These are phyloP conservation scores for Geranium brycei DNA, from an alignment of 345 rosid species.

Conservation along the genomic window DNA sequence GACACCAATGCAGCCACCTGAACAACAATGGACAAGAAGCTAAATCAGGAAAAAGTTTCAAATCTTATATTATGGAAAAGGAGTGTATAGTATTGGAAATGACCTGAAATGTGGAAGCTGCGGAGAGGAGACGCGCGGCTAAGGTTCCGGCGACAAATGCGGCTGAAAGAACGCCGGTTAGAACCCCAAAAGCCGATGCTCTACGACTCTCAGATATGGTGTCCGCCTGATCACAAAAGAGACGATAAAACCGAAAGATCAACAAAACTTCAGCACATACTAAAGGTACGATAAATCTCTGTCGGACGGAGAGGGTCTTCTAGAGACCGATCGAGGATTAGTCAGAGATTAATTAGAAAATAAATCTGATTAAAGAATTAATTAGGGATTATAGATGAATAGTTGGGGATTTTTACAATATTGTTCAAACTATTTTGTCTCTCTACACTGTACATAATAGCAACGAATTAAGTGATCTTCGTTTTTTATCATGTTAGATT, in stretches of 20 bases:
- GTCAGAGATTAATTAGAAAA: too few relatives aligned
- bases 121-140: conserved; percentile 61
- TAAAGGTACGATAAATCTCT: background rate
- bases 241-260: background rate
- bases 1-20: conserved; percentile 52
- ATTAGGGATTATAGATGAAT: too few relatives aligned
- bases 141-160: conserved; percentile 47
- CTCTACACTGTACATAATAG: too few relatives aligned
- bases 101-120: conserved; percentile 52
- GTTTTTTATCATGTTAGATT: background rate
- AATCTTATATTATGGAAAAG: background rate
- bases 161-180: conserved; percentile 41
- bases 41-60: background rate
- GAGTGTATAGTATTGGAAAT: background rate
- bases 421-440: too few relatives aligned
- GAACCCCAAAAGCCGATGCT: conserved; percentile 57
- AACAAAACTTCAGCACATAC: background rate
- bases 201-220: conserved; percentile 30
- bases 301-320: too few relatives aligned
- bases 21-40: background rate
- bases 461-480: too few relatives aligned
- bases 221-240: conserved; percentile 45
- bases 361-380: too few relatives aligned
- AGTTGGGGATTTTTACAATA: too few relatives aligned
- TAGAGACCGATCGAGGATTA: too few relatives aligned